phyloP scores from a whole-genome alignment of 345 rosid species.

The Boechera divaricarpa region DNA sequence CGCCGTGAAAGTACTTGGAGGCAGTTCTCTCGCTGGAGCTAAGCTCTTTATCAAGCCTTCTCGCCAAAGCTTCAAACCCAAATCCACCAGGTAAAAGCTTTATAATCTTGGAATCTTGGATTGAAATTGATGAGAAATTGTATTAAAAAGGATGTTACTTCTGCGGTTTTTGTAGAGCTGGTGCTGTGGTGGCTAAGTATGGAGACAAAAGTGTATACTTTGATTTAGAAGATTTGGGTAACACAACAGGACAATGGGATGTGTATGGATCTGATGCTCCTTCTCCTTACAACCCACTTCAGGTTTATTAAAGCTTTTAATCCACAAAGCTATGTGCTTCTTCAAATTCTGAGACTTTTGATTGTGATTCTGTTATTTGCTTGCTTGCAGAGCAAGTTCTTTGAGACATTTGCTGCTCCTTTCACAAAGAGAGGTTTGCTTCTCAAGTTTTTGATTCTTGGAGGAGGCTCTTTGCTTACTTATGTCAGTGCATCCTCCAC shows the following conservation, averaged over 20 bases:
- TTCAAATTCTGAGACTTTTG: background rate
- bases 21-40: conserved; percentile 73
- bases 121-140: conserved; percentile 13
- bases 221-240: conserved; percentile 94
- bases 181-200: conserved; percentile 84
- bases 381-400: conserved; percentile 89
- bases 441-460: conserved; percentile 91
- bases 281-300: conserved; percentile 93
- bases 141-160: conserved; percentile 2
- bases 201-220: conserved; percentile 98
- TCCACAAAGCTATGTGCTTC: background rate
- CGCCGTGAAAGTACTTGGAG: conserved; percentile 72
- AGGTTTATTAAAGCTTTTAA: conserved; percentile 48
- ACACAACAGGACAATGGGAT: conserved; percentile 98
- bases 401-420: conserved; percentile 90
- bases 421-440: conserved; percentile 93
- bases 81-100: conserved; percentile 41
- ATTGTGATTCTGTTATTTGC: background rate
- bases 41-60: conserved; percentile 73
- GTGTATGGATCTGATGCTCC: conserved; percentile 97
- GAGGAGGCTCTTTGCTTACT: conserved; percentile 81
- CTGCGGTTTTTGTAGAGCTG: conserved; percentile 44
- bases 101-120: conserved; percentile 7
- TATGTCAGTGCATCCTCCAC: conserved; percentile 70
- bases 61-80: conserved; percentile 62